Base-by-base conservation (phyloP, 805 yeast genomes). In the Schwanniomyces sp. region DNA sequence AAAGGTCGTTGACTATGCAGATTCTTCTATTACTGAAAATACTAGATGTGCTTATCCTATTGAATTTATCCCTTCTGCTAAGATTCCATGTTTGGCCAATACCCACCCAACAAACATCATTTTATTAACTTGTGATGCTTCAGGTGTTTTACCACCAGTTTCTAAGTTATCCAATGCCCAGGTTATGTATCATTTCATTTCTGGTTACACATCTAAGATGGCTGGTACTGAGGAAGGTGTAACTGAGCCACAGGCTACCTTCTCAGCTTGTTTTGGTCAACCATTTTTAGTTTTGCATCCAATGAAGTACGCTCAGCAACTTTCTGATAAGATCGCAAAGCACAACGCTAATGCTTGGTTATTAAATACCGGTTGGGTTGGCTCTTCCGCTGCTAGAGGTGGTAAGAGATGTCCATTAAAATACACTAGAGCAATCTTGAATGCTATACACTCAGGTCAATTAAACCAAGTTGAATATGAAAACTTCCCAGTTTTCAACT, bases 181-280 rank as follows among this genome's bases (percentile, higher is more conserved):
- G 76, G 98, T 92, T 56, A 92, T 94, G 98, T 92, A 94, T 81
- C 98, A 92, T 76, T 92, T 92, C 76, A 92, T 92, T 61, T 87
- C 96, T 54, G 99, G 99, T 63, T 92, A 92, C 82, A 92, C 99
- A 52, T 92, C 98, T 47, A 92, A 94, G 83, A 92, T 92, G 96
- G 97, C 99, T 52, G 98, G 98, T 70, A 92, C 99, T 45, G 99
- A 92, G 76, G 95, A 89, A 70, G 99, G 99, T 73, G 89, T 92
- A 56, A 91, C 97, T 53, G 97, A 92, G 76, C 98, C 99, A 52
- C 91, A 88, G 72, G 96, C 97, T 48, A 90, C 97, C 16, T 92
- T 92, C 83, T 88, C 96, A 52, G 96, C 99, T 46, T 92, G 99
- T 79, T 92, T 91, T 70, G 99, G 98, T 66, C 98, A 92, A 79